phyloP scores from a whole-genome alignment of 139 green algal species.

The Tetratostichococcus sp. region DNA sequence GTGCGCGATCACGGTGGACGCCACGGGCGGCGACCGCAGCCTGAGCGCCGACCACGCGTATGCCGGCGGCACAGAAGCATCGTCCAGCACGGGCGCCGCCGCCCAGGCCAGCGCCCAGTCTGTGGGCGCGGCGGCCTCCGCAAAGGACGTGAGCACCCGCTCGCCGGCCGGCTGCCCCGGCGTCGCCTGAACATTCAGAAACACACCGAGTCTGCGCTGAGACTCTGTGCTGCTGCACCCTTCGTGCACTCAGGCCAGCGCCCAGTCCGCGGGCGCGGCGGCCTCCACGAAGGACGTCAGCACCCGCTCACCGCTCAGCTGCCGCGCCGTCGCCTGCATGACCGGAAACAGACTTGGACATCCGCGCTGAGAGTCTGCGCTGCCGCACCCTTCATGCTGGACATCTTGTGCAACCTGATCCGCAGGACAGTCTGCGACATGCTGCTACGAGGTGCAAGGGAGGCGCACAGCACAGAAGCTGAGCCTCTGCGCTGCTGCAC shows the following conservation, averaged over 20 bases:
- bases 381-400: too few species aligned
- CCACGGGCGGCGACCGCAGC: constrained; percentile 39
- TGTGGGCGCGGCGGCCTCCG: constrained; percentile 12
- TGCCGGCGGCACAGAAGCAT: constrained; percentile 18
- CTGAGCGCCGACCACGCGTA: constrained; percentile 30
- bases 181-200: constrained; percentile 36
- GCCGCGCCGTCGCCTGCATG: constrained; percentile 33
- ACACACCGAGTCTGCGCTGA: too few species aligned
- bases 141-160: constrained; percentile 23
- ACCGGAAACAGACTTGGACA: too few species aligned
- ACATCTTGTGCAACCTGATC: too few species aligned
- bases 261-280: constrained; percentile 46
- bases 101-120: constrained; percentile 67
- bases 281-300: constrained; percentile 30
- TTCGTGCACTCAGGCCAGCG: too few species aligned
- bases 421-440: too few species aligned
- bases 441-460: too few species aligned
- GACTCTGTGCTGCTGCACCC: too few species aligned
- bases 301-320: constrained; percentile 22
- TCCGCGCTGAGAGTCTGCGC: too few species aligned
- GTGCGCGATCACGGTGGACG: constrained; percentile 35
- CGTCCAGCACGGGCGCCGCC: constrained; percentile 33
- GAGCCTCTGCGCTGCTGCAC: too few species aligned
- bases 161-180: constrained; percentile 34
- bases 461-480: too few species aligned